phyloP scores from a whole-genome alignment of 176 grass and related monocot species.

The Raddia guianensis region DNA sequence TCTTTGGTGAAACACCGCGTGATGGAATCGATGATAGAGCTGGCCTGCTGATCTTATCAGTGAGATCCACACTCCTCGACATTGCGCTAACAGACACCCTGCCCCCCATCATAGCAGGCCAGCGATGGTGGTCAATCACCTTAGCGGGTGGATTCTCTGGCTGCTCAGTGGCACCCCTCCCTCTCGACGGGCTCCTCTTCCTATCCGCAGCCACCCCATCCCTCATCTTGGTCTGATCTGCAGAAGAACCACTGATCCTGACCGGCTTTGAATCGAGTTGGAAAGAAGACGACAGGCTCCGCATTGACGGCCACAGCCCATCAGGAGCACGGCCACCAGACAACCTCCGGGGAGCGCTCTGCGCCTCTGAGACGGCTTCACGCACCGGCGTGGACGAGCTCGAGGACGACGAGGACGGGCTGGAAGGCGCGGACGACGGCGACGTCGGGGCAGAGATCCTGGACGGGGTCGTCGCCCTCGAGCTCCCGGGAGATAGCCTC shows the following conservation, averaged over 20 bases:
- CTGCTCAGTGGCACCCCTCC: conserved; percentile 50
- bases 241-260: conserved; percentile 29
- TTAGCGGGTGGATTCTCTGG: conserved; percentile 70
- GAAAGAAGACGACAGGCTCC: conserved; percentile 73
- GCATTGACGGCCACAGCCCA: conserved; percentile 88
- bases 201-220: conserved; percentile 47
- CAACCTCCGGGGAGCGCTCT: conserved; percentile 43
- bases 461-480: conserved; percentile 40
- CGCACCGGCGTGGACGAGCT: conserved; percentile 65
- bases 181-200: conserved; percentile 79
- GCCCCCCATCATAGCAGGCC: conserved; percentile 85
- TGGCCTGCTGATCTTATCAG: conserved; percentile 54
- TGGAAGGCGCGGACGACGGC: conserved; percentile 59
- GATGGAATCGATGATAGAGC: conserved; percentile 46
- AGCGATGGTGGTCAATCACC: conserved; percentile 88
- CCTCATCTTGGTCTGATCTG: conserved; percentile 43
- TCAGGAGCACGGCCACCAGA: conserved; percentile 54
- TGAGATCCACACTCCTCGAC: conserved; percentile 73
- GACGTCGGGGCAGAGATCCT: conserved; percentile 53
- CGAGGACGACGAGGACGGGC: conserved; percentile 69
- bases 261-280: conserved; percentile 65
- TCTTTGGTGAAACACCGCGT: conserved; percentile 44
- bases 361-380: conserved; percentile 53
- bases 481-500: conserved; percentile 39
- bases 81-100: conserved; percentile 54